Percentiles rank a stretch among this genome's conserved stretches.
These are phyloP conservation scores for Barbatosphaeria neglecta DNA, from an alignment of 495 filamentous ascomycete species.

Conservation along the genomic window DNA sequence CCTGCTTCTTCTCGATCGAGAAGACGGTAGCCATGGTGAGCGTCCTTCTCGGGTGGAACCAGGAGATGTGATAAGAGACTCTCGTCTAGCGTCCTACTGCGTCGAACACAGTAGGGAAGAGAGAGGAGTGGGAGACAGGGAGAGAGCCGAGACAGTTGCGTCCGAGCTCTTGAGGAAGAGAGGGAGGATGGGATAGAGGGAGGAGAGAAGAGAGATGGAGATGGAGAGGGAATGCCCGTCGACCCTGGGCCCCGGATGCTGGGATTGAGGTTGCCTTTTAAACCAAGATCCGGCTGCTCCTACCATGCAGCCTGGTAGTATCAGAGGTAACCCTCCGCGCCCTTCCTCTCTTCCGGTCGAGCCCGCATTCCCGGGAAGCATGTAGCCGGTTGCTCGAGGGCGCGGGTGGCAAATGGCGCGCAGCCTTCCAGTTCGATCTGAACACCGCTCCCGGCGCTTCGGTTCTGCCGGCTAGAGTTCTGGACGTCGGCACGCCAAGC, in stretches of 20 bases:
- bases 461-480: background rate
- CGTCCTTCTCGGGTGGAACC: too few species aligned
- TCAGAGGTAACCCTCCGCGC: background rate
- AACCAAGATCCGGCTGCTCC: background rate
- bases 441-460: background rate
- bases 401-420: background rate
- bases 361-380: background rate
- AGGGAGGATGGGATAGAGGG: background rate
- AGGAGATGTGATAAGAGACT: too few species aligned
- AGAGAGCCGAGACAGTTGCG: too few species aligned
- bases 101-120: too few species aligned
- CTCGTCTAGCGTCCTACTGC: too few species aligned
- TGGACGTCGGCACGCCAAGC: too few species aligned
- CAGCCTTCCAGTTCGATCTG: background rate
- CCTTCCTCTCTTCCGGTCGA: background rate
- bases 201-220: background rate
- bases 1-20: background rate
- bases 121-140: too few species aligned
- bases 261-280: background rate
- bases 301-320: too few species aligned
- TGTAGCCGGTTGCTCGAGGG: background rate
- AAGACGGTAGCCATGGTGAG: constrained; percentile 1
- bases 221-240: background rate
- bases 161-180: too few species aligned
- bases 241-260: background rate